phyloP scores from a whole-genome alignment of 768 basidiomycete genomes.

The Agaricus bisporus region DNA sequence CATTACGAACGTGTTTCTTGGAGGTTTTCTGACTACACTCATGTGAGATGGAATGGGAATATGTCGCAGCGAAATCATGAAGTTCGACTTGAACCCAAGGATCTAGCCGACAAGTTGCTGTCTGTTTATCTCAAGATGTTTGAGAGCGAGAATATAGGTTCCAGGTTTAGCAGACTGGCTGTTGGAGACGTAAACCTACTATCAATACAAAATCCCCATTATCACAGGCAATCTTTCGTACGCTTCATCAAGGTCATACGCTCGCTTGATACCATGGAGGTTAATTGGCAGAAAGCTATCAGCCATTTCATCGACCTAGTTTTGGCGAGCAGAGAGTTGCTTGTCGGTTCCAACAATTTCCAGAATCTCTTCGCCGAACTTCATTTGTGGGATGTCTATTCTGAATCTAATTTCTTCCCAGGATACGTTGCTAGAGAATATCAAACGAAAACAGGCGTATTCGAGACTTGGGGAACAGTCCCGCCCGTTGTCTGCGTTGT shows the following conservation, averaged over 20 bases:
- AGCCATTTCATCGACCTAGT: slow-evolving; percentile 22
- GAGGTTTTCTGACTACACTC: slow-evolving; percentile 1
- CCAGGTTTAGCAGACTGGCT: slow-evolving; percentile 2
- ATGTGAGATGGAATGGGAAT: background rate
- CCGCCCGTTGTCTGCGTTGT: slow-evolving; percentile 28
- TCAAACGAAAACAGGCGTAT: slow-evolving; percentile 10
- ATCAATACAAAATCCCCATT: slow-evolving; percentile 27
- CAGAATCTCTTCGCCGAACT: slow-evolving; percentile 44
- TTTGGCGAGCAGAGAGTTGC: slow-evolving; percentile 15
- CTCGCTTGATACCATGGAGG: slow-evolving; percentile 18
- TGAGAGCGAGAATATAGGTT: slow-evolving; percentile 25
- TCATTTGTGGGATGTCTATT: slow-evolving; percentile 32
- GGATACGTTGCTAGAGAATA: slow-evolving; percentile 11
- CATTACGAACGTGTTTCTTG: slow-evolving; percentile 5
- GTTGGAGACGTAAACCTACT: slow-evolving; percentile 1
- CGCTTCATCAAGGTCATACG: slow-evolving; percentile 36
- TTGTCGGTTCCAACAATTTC: slow-evolving; percentile 24
- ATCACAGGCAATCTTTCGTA: slow-evolving; percentile 43
- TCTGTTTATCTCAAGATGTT: slow-evolving; percentile 41
- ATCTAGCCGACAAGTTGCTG: slow-evolving; percentile 33
- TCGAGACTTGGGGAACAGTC: slow-evolving; percentile 23
- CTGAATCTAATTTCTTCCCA: slow-evolving; percentile 12
- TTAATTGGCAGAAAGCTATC: slow-evolving; percentile 40
- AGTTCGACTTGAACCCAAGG: slow-evolving; percentile 5
- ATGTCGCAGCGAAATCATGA: background rate